Base-by-base conservation (phyloP, 192 early-diverging fungal species). In the Kappamyces sp. region DNA sequence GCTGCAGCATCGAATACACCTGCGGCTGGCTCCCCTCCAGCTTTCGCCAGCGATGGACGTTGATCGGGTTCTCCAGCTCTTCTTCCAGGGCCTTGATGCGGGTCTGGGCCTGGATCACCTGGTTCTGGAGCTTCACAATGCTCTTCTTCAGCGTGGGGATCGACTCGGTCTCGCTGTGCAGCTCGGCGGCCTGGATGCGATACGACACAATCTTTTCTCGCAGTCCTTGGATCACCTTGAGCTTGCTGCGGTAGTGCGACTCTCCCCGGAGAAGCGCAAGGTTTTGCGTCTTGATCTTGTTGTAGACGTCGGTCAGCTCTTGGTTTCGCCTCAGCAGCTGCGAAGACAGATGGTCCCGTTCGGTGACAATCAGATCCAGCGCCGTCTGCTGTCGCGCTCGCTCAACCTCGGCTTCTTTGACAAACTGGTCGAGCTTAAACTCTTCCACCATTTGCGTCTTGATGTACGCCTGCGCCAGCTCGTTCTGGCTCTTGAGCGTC, bases 31-130 rank as follows among this genome's bases (percentile, higher is more conserved):
- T 63, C 5, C 78, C 78, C 47, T 83, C 80, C n/a, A 84, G 62
- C 51, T 81, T 78, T 35, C 82, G 52, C 82, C 82, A 84, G 11
- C 82, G 64, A 54, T 84, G 82, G 5, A 84, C 78, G 62, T 84
- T 84, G 49, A 84, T 71, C 32, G 78, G 80, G 40, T 84, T 74
- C 57, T 69, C 49, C 6, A 84, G 66, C 68, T 84, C 72, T 31
- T 84, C 75, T 48, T 84, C 73, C 12, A 84, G 66, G n/a, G 77
- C 80, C 61, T 79, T 84, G n/a, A 72, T 70, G 15, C 72, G 64
- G 11, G 67, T 74, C 53, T 68, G 55, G 45, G 74, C 70, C 12
- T 54, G 34, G 40, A 71, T 65, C 34, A 84, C 61, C 34, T 75
- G 70, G 54, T 42, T 75, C 38, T 76, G 67, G 1, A 84, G 51